Evolutionary conservation across 2,329 filamentous ascomycete species (phyloP).

Genomic region (Aspergillus ochraceoroseus): DNA sequence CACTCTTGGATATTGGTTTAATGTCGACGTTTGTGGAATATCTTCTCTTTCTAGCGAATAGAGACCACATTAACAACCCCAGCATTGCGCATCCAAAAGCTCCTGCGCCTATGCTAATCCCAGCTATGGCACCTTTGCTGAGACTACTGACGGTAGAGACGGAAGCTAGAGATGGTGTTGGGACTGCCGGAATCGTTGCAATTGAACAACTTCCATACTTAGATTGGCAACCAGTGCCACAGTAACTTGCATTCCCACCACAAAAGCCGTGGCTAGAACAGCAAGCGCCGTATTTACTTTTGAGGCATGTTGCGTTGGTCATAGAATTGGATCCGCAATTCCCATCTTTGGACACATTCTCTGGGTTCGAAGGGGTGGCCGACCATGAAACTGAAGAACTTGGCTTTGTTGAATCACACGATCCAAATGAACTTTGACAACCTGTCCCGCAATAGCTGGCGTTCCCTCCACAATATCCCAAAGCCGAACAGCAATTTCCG

Average conservation of each 20-base stretch:
- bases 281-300: constrained; percentile 1
- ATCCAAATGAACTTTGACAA: constrained; percentile 6
- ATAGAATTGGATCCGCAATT: constrained; percentile 1
- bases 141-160: not conserved
- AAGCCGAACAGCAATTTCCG: constrained; percentile 8
- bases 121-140: constrained; percentile 8
- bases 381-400: not conserved
- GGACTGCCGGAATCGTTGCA: too few species aligned
- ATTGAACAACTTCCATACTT: not conserved
- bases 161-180: not conserved
- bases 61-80: constrained; percentile 1
- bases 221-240: constrained; percentile 1
- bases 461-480: constrained; percentile 9
- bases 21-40: not conserved
- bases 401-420: not conserved
- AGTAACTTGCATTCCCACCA: constrained; percentile 1
- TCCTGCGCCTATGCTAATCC: constrained; percentile 7
- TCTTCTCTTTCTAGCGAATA: constrained; percentile 4
- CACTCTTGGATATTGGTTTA: not conserved
- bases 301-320: not conserved
- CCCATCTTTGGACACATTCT: not conserved
- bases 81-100: not conserved
- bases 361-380: not conserved
- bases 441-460: constrained; percentile 5
- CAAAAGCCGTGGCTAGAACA: constrained; percentile 1